Evolutionary conservation across 2,329 filamentous ascomycete species (phyloP), one percentile per base, ranked within the genome.

Genomic region (Scortechinia acanthostroma): DNA sequence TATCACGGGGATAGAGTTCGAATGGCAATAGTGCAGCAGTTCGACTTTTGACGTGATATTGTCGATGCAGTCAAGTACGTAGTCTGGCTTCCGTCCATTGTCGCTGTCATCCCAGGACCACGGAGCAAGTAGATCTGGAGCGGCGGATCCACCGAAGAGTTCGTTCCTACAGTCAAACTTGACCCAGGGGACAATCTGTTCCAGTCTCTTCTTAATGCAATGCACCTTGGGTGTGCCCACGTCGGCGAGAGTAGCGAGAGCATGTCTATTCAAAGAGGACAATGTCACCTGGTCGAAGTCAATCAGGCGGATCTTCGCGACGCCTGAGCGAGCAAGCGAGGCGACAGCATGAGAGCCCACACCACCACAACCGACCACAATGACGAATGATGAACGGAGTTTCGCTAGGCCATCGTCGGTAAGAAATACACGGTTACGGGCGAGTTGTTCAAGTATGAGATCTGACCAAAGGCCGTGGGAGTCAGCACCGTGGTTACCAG

Each of bases 251-350:
- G 91, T 97, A 3, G 93, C 93, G 1, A 98, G 85, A 5, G 93
- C 90, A 64, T 98, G 93, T n/a, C 93, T 75, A 63, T 98, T 98
- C 45, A 98, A 70, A 2, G 90, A 95, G 51, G 88, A 95, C 40
- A 98, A 73, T 0, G 91, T 95, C 23, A 98, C 91, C 72, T 98
- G 93, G 61, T 98, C 93, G 60, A 98, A 98, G 63, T 98, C 93
- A 53, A 98, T 81, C 28, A 98, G 76, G 1, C 93, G 83, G 45
- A 98, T 74, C 54, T 82, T 84, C n/a, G 86, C 83, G 37, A 95
- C 89, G 22, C 93, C 93, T 0, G 91, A 95, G 22, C 93, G 83
- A 3, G 89, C 86, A 22, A 98, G 79, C 3, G 93, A 84, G 1
- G 91, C 84, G 3, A 85, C 79, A 50, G 88, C 91, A 68, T 98